phyloP scores from a whole-genome alignment of 306 rosid genomes.

The Dicorynia guianensis region DNA sequence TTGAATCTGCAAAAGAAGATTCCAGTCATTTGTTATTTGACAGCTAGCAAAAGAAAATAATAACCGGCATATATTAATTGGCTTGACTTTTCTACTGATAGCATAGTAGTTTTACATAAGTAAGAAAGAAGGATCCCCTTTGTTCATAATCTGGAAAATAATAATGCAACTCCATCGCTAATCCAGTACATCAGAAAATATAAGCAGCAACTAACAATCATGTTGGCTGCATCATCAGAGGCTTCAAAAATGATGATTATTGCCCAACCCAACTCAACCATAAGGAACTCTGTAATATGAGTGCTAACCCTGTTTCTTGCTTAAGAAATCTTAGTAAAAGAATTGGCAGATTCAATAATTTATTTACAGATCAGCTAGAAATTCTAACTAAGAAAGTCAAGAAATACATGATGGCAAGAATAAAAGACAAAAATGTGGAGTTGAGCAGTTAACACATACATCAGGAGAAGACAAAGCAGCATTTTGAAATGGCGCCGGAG shows the following conservation, averaged over 20 bases:
- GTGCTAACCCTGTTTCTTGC: neutral
- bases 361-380: conserved; percentile 5
- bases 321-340: conserved; percentile 14
- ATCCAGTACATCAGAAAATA: neutral
- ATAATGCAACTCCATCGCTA: neutral
- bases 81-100: too few species aligned
- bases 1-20: conserved; percentile 58
- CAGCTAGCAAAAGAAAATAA: conserved; percentile 27
- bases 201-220: conserved; percentile 10
- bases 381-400: neutral
- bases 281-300: neutral
- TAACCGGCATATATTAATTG: neutral
- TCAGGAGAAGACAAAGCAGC: conserved; percentile 85
- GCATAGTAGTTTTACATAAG: too few species aligned
- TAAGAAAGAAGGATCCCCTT: neutral
- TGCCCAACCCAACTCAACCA: neutral
- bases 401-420: conserved; percentile 28
- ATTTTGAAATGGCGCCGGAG: conserved; percentile 87
- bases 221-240: neutral
- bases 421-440: conserved; percentile 2
- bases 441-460: conserved; percentile 51
- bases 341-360: conserved; percentile 30
- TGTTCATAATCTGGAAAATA: neutral
- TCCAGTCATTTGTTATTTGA: conserved; percentile 28
- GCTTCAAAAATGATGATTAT: neutral